These are phyloP conservation scores for Boletus eberwhitei DNA, from an alignment of 768 basidiomycete genomes.

Conservation along the genomic window DNA sequence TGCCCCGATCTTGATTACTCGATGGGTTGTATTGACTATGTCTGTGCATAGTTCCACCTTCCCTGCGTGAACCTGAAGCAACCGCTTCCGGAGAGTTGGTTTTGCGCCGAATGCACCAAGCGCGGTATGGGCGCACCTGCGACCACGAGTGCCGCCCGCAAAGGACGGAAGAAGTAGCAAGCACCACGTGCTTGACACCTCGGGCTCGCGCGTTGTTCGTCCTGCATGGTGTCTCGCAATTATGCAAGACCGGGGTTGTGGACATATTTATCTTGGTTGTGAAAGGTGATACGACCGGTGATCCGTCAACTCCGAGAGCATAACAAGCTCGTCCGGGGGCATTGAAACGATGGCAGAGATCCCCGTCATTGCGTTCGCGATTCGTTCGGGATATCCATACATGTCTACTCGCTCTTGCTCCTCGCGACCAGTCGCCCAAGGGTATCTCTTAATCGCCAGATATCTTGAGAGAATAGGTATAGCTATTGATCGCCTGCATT, in stretches of 20 bases:
- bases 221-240: background rate
- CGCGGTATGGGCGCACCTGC: slow-evolving; percentile 34
- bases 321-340: background rate
- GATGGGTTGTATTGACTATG: slow-evolving; percentile 9
- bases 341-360: background rate
- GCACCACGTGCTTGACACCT: background rate
- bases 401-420: background rate
- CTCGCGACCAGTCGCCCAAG: too few species aligned
- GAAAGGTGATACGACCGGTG: background rate
- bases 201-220: background rate
- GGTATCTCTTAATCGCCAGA: too few species aligned
- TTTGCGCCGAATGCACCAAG: slow-evolving; percentile 51
- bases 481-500: too few species aligned
- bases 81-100: slow-evolving; percentile 57
- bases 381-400: background rate
- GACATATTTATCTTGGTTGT: slow-evolving; percentile 2
- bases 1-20: background rate
- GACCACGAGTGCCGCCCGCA: slow-evolving; percentile 29
- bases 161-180: slow-evolving; percentile 41
- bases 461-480: too few species aligned
- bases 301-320: background rate
- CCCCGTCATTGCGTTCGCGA: background rate
- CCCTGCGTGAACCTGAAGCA: slow-evolving; percentile 56
- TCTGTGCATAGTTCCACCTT: slow-evolving; percentile 52
- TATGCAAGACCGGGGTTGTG: background rate